These are phyloP conservation scores for Chondrostereum purpureum DNA, from an alignment of 1,284 basidiomycete genomes.

Conservation along the genomic window DNA sequence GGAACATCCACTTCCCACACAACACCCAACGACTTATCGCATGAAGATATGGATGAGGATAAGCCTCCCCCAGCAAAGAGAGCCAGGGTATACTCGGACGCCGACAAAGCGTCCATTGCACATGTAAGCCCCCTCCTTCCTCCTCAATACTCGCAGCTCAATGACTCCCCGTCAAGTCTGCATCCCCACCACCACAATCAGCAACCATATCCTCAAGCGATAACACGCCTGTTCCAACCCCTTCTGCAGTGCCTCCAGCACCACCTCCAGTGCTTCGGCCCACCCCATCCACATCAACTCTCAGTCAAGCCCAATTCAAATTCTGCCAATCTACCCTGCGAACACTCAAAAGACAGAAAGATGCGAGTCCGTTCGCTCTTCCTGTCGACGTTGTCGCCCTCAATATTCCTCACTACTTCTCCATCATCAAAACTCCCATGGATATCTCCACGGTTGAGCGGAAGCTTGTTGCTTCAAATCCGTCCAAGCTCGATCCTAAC, in stretches of 20 bases:
- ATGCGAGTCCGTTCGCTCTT: slow-evolving; percentile 74
- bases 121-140: slow-evolving; percentile 50
- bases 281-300: slow-evolving; percentile 28
- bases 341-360: slow-evolving; percentile 82
- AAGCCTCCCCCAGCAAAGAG: slow-evolving; percentile 63
- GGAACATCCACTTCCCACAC: slow-evolving; percentile 37
- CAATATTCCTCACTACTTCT: slow-evolving; percentile 87
- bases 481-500: slow-evolving; percentile 68
- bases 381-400: slow-evolving; percentile 92
- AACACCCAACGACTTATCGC: slow-evolving; percentile 27
- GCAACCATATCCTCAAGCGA: slow-evolving; percentile 27
- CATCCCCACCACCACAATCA: slow-evolving; percentile 59
- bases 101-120: slow-evolving; percentile 46
- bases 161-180: slow-evolving; percentile 54
- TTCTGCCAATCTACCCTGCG: slow-evolving; percentile 79
- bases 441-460: slow-evolving; percentile 92
- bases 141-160: slow-evolving; percentile 40
- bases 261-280: slow-evolving; percentile 14
- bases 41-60: slow-evolving; percentile 44
- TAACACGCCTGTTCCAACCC: slow-evolving; percentile 31
- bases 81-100: slow-evolving; percentile 40
- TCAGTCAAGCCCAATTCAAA: slow-evolving; percentile 68
- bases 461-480: slow-evolving; percentile 77
- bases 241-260: slow-evolving; percentile 18
- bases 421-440: slow-evolving; percentile 89